Evolutionary conservation across 371 early-diverging fungal species (phyloP), one percentile per base, ranked within the genome.

Genomic region (Mucor circinelloides): DNA sequence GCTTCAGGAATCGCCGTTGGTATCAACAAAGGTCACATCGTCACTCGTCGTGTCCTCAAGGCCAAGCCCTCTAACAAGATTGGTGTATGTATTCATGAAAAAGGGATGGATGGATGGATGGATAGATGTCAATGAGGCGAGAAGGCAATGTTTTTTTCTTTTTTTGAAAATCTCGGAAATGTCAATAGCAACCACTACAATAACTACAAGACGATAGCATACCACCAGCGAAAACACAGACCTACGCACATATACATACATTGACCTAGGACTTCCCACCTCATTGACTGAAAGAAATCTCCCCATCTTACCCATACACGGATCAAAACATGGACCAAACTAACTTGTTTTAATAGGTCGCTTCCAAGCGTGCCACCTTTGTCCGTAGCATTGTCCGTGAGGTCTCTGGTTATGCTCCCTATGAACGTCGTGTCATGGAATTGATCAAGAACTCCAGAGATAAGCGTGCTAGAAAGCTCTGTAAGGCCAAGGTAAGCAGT

Each of bases 371-470:
- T 78, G 90, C 90, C 76, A 83, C 82, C 80, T 96, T 98, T 77
- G 97, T 99, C 69, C 93, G 93, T 78, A 91, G 91, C 77, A 79
- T 98, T 70, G 83, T 98, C 81, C 96, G 99, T 78, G 99, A 99
- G 85, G 98, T 99, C 57, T 91, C 90, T 72, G 99, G 99, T 68
- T 98, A 93, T 78, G 95, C 99, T 66, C 99, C 99, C 67, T 99
- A 98, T 82, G 99, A 99, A 88, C 94, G 94, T 79, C 94, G 99
- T 82, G 92, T 98, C 73, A 97, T 99, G 96, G 99, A 99, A 90
- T 90, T 99, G 94, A 87, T 99, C 85, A 97, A 97, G 93, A 98
- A 98, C 95, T 94, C 95, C 88, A 96, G 95, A 88, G 99, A 99
- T 84, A 99, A 99, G 97, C 94, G 99, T 82, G 99, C 99, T 71